These are phyloP conservation scores for Adansonia digitata DNA, from an alignment of 345 rosid species.

Conservation along the genomic window DNA sequence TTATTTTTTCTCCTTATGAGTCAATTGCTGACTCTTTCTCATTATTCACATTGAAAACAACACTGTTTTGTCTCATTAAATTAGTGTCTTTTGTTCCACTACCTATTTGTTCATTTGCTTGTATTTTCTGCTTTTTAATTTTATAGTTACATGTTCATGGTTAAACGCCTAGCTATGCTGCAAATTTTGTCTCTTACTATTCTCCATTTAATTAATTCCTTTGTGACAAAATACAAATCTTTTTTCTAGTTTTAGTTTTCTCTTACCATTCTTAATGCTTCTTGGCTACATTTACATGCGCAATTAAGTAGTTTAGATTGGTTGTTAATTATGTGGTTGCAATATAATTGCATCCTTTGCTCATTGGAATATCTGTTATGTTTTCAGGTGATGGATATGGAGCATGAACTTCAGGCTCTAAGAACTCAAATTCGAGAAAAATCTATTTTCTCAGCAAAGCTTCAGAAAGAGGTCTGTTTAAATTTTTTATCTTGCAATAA, in stretches of 20 bases:
- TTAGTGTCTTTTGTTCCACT: not conserved
- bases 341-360: not conserved
- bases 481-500: not conserved
- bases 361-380: not conserved
- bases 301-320: not conserved
- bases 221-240: not conserved
- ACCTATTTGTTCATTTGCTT: not conserved
- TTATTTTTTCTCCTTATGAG: not conserved
- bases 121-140: not conserved
- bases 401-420: conserved; percentile 75
- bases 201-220: not conserved
- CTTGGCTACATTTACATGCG: not conserved
- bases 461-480: conserved; percentile 86
- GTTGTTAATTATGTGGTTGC: not conserved
- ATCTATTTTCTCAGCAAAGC: conserved; percentile 60
- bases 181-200: not conserved
- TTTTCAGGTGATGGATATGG: conserved; percentile 84
- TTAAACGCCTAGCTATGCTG: not conserved
- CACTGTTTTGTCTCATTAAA: not conserved
- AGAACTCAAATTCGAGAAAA: conserved; percentile 83
- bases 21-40: not conserved
- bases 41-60: not conserved
- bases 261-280: too few relatives aligned
- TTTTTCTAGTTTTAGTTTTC: not conserved
- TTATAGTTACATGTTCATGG: not conserved